Conservation (phyloP, 2,329 filamentous ascomycete genomes). For the Immersiporthe knoxdaviesiana region DNA sequence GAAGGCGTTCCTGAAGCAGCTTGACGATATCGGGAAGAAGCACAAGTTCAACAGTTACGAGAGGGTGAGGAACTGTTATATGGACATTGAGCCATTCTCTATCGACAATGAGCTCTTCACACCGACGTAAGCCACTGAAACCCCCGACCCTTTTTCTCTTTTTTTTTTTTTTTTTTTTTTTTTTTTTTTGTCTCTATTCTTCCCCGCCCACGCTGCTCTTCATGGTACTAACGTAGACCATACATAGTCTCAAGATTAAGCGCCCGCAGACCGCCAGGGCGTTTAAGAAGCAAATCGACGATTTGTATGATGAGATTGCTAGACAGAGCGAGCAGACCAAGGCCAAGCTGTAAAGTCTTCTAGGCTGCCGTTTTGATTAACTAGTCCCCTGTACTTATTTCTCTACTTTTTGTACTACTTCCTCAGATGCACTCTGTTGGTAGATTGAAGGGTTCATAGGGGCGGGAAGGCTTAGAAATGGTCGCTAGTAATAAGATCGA, state of each 20-base stretch:
- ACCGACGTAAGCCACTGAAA: conserved; percentile 76
- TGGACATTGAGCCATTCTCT: conserved; percentile 87
- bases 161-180: too few species aligned
- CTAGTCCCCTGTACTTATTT: neutral
- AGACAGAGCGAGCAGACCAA: conserved; percentile 41
- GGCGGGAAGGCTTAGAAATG: neutral
- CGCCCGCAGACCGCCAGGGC: conserved; percentile 58
- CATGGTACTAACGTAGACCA: conserved; percentile 21
- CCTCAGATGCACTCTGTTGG: neutral
- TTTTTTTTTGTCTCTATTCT: too few species aligned
- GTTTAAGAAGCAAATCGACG: conserved; percentile 56
- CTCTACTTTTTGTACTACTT: neutral
- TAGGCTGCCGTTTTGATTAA: too few species aligned
- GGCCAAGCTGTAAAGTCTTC: conserved; percentile 51
- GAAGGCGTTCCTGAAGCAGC: conserved; percentile 74
- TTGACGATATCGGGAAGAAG: conserved; percentile 78
- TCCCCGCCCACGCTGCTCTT: neutral
- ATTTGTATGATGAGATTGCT: conserved; percentile 60
- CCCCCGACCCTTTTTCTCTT: neutral
- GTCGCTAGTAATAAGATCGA: neutral
- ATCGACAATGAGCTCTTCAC: conserved; percentile 91
- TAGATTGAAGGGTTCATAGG: neutral
- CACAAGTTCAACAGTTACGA: conserved; percentile 94
- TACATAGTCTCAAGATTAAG: conserved; percentile 61
- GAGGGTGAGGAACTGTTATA: conserved; percentile 71